Evolutionary conservation across 2,329 filamentous ascomycete genomes (phyloP).

Genomic region (Phyllosticta paracitricarpa): DNA sequence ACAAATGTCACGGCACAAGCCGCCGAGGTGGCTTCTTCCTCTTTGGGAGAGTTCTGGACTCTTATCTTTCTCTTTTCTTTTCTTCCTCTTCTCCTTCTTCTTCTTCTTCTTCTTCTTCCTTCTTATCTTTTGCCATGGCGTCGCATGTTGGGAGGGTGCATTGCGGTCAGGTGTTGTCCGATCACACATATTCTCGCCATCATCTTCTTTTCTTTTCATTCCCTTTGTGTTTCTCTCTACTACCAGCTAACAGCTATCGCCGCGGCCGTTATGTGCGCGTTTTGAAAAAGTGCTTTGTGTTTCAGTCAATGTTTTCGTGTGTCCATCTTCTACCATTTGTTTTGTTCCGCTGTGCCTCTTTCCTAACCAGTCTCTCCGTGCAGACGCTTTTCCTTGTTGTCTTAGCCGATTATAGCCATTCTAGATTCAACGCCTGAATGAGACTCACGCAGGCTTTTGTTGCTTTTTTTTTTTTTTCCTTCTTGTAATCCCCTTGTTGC

Average conservation of each 20-base stretch:
- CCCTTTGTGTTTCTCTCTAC: neutral
- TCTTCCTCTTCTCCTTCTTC: too few relatives aligned
- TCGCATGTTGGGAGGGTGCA: constrained; percentile 10
- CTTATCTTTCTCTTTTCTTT: neutral
- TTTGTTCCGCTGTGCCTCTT: neutral
- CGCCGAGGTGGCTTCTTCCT: constrained; percentile 7
- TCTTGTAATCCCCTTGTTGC: neutral
- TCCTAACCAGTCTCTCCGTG: neutral
- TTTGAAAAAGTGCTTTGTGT: neutral
- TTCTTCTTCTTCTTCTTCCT: neutral
- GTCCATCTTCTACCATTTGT: neutral
- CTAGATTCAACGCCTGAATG: constrained; percentile 11
- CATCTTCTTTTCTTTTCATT: constrained; percentile 1
- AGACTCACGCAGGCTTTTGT: constrained; percentile 9
- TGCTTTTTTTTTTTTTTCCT: neutral
- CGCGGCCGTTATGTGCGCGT: neutral
- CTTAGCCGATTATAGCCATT: constrained; percentile 9
- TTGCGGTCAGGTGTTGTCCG: constrained; percentile 10
- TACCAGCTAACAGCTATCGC: neutral
- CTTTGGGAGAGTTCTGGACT: neutral
- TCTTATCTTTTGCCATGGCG: constrained; percentile 8
- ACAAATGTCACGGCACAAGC: constrained; percentile 10
- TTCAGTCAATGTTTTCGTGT: neutral
- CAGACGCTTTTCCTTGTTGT: neutral
- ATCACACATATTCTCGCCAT: constrained; percentile 1